These are phyloP conservation scores for Plasmodium knowlesi DNA, from an alignment of 169 alveolate species.

Conservation along the genomic window DNA sequence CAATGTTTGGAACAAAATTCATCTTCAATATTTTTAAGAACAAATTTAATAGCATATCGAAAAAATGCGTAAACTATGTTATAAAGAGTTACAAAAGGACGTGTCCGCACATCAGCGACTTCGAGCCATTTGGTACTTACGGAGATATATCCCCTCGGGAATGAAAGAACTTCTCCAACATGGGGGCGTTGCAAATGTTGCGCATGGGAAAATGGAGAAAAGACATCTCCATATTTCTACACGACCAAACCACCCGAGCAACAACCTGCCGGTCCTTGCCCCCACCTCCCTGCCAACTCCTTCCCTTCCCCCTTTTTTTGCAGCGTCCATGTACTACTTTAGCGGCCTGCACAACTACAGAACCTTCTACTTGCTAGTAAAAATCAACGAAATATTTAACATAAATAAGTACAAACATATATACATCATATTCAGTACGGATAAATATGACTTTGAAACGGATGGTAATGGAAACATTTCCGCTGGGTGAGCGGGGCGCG, in stretches of 20 bases:
- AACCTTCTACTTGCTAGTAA: conserved; percentile 49
- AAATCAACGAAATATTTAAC: conserved; percentile 67
- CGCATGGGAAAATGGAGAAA: not conserved
- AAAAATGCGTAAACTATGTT: conserved; percentile 35
- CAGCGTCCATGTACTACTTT: conserved; percentile 75
- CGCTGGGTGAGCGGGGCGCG: not conserved
- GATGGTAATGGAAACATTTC: conserved; percentile 51
- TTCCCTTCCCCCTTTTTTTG: not conserved
- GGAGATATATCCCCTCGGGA: not conserved
- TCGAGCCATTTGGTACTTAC: conserved; percentile 72
- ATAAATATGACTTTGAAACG: conserved; percentile 68
- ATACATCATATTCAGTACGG: conserved; percentile 69
- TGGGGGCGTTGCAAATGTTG: not conserved
- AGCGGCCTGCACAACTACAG: conserved; percentile 73
- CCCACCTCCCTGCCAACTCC: not conserved
- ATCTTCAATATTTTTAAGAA: conserved; percentile 56
- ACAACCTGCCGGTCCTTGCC: not conserved
- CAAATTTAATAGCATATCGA: conserved; percentile 54
- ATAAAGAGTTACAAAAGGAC: conserved; percentile 73
- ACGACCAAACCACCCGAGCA: not conserved
- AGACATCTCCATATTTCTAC: not conserved
- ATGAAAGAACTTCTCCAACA: not conserved
- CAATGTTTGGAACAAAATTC: conserved; percentile 69
- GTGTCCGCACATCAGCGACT: conserved; percentile 76
- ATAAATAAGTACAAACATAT: conserved; percentile 67